Percentiles rank a stretch among this genome's conserved stretches.
Conservation (phyloP, 169 alveolate species). For the Theileria annulata region DNA sequence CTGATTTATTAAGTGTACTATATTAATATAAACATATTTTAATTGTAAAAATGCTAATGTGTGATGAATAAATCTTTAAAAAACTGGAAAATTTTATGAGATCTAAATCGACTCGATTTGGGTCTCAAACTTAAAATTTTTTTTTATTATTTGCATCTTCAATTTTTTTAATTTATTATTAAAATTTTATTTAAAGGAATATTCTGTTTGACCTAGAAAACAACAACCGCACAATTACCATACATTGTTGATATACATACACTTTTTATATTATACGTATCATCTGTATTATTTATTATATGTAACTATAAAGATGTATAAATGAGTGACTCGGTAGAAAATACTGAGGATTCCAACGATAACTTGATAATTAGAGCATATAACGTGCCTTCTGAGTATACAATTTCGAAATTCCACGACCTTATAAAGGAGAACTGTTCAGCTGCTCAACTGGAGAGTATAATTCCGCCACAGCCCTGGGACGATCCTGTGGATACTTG, state of each 20-base stretch:
- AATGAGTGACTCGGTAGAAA: neutral
- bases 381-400: slow-evolving; percentile 46
- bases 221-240: neutral
- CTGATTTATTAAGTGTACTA: neutral
- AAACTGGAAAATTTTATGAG: neutral
- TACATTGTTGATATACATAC: neutral
- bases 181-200: no score
- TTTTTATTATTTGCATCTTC: neutral
- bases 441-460: neutral
- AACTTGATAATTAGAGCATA: slow-evolving; percentile 37
- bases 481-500: slow-evolving; percentile 29
- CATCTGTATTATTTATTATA: neutral
- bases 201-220: neutral
- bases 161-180: no score
- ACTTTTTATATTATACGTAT: neutral
- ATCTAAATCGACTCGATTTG: neutral
- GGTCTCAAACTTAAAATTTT: neutral
- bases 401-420: slow-evolving; percentile 24
- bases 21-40: neutral
- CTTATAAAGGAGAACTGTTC: slow-evolving; percentile 7
- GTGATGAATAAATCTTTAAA: neutral
- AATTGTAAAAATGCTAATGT: neutral
- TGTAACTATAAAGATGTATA: neutral
- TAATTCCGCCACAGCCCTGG: slow-evolving; percentile 56
- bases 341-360: neutral